phyloP scores from a whole-genome alignment of 129 eudicot species.

The Mikania micrantha region DNA sequence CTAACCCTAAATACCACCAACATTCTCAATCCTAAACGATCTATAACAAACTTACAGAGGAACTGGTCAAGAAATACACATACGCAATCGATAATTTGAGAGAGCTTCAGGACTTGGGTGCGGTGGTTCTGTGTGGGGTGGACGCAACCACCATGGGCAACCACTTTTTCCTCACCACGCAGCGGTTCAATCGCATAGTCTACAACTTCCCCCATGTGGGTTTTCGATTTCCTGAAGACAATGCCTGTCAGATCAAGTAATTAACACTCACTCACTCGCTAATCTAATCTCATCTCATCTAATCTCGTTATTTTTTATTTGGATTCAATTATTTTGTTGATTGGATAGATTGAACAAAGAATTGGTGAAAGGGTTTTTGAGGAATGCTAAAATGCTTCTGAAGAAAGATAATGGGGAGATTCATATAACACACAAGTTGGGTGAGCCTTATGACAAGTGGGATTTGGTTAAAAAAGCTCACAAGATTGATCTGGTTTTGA shows the following conservation, averaged over 20 bases:
- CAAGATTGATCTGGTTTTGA: constrained; percentile 33
- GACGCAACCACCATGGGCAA: constrained; percentile 40
- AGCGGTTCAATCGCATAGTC: constrained; percentile 39
- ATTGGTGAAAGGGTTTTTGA: constrained; percentile 41
- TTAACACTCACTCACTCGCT: too few relatives aligned
- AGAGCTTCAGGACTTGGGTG: constrained; percentile 29
- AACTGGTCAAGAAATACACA: constrained; percentile 30
- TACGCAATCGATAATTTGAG: constrained; percentile 20
- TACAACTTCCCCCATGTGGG: constrained; percentile 52
- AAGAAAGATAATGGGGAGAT: constrained; percentile 40
- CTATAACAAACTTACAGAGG: constrained; percentile 12
- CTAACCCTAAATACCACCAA: too few relatives aligned
- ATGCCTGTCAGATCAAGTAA: constrained; percentile 42
- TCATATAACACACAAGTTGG: constrained; percentile 36
- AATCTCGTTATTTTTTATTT: not conserved
- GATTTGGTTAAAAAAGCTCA: constrained; percentile 38
- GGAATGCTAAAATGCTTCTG: constrained; percentile 30
- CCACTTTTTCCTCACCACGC: constrained; percentile 40
- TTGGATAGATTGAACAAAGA: constrained; percentile 34
- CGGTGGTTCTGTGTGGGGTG: constrained; percentile 32
- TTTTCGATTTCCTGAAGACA: constrained; percentile 29
- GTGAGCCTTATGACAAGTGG: constrained; percentile 44
- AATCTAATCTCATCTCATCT: too few relatives aligned
- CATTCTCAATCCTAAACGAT: not conserved
- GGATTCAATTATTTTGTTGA: not conserved